phyloP scores from a whole-genome alignment of 768 basidiomycete species.

The Lactarius akahatsu region DNA sequence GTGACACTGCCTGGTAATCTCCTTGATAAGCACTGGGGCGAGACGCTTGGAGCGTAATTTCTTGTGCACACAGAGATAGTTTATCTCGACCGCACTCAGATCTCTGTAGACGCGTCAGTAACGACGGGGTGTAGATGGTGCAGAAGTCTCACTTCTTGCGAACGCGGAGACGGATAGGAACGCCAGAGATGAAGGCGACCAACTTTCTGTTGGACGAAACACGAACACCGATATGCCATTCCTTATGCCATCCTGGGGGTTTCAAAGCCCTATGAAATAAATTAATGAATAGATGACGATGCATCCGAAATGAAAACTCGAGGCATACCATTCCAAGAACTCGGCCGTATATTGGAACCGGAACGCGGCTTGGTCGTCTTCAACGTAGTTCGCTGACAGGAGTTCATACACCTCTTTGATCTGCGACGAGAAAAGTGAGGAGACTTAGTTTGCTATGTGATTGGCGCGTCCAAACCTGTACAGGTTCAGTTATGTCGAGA shows the following conservation, averaged over 20 bases:
- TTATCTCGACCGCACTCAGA: constrained; percentile 84
- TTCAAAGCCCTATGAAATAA: constrained; percentile 77
- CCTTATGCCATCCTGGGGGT: constrained; percentile 88
- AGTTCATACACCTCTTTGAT: constrained; percentile 90
- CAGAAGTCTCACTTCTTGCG: constrained; percentile 64
- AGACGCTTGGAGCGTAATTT: constrained; percentile 93
- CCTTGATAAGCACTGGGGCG: constrained; percentile 95
- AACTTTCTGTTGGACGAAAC: constrained; percentile 89
- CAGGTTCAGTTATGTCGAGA: constrained; percentile 73
- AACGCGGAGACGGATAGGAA: constrained; percentile 84
- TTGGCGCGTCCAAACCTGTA: constrained; percentile 51
- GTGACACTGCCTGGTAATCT: constrained; percentile 91
- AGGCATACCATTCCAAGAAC: constrained; percentile 80
- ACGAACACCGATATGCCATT: constrained; percentile 96
- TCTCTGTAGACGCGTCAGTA: constrained; percentile 43
- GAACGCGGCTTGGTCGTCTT: constrained; percentile 95
- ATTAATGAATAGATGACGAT: background rate
- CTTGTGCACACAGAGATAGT: constrained; percentile 97
- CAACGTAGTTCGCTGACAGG: constrained; percentile 91
- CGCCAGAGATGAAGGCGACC: constrained; percentile 94
- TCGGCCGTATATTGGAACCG: constrained; percentile 95
- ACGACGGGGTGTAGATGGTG: constrained; percentile 5
- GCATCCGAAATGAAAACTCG: background rate
- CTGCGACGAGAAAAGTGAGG: constrained; percentile 41
- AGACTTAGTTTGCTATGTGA: background rate